Evolutionary conservation across 23 red algal species (phyloP), one percentile per base, ranked within the genome.

Genomic region (Agarophyton chilense): DNA sequence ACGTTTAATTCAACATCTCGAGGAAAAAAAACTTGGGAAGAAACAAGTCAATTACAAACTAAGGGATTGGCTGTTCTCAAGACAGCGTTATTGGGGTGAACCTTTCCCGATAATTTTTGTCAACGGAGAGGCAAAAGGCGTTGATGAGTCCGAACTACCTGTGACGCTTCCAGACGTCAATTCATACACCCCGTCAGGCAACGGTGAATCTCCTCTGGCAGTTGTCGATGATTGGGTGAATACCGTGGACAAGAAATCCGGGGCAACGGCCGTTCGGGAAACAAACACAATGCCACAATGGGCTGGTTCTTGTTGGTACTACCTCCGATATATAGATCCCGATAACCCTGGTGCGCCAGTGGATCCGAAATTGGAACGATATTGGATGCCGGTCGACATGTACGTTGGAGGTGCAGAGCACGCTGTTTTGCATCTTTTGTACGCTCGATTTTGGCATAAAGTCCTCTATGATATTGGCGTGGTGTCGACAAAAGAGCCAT

Each of bases 271-370:
- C 34, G 26, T 92, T 28, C 88, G 97, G 31, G 97, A 99, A 40
- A 96, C 97, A 22, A 99, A 99, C 50, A 99, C 97, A 34, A 99
- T 99, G 97, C 97, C 97, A 2, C 97, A 99, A 52, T 99, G 97
- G 97, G 97, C 97, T 21, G 97, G 97, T 29, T 92, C 85, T 64
- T 99, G 97, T 70, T 99, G 97, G 97, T 99, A 99, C 82, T 99
- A 99, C 55, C 79, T 99, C 6, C 90, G 97, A 35, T 99, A 88
- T 64, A 99, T 99, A 77, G 97, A 99, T 41, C 93, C 93, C 2
- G 77, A 75, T 22, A 99, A 99, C 53, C 78, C 62, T 34, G 91
- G 84, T 31, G 49, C 45, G 18, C 89, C 87, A n/a, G 79, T 99
- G 3, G 93, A 95, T 66, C 92, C 89, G 0, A 73, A 67, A 7